Evolutionary conservation across 208 protist genomes (phyloP).

Genomic region (Tritrichomonas musculus): DNA sequence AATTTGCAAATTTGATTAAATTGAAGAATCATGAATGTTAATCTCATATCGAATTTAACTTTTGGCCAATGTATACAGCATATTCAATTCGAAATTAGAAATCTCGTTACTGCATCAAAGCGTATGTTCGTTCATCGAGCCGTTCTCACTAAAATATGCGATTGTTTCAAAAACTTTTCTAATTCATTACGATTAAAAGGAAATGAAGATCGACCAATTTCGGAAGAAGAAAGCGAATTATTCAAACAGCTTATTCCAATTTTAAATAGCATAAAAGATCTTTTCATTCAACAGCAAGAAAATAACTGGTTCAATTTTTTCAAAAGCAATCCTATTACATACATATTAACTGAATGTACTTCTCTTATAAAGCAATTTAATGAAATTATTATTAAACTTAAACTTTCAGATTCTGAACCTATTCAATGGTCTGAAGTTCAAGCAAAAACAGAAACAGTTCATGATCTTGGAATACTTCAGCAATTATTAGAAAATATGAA

Average conservation of each 20-base stretch:
- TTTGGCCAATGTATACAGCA: conserved; percentile 26
- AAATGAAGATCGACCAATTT: background rate
- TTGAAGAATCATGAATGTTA: too few relatives aligned
- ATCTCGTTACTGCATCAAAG: background rate
- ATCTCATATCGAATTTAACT: background rate
- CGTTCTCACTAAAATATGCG: background rate
- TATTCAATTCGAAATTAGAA: conserved; percentile 3
- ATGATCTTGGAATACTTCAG: background rate
- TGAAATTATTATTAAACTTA: background rate
- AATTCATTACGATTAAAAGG: background rate
- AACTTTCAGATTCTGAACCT: background rate
- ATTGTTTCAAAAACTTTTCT: background rate
- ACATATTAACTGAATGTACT: background rate
- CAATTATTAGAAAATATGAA: background rate
- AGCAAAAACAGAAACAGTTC: background rate
- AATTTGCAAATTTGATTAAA: too few relatives aligned
- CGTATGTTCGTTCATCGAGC: background rate
- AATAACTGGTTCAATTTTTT: background rate
- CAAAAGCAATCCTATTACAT: background rate
- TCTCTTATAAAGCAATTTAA: background rate
- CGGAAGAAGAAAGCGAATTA: background rate
- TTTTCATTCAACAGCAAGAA: background rate
- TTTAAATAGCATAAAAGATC: background rate
- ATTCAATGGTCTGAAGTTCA: background rate
- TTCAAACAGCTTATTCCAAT: background rate